A percentile compares a stretch with the other conserved stretches of the same genome.
These are phyloP conservation scores for Xylaria sp. DNA, from an alignment of 2,329 filamentous ascomycete genomes.

Conservation along the genomic window DNA sequence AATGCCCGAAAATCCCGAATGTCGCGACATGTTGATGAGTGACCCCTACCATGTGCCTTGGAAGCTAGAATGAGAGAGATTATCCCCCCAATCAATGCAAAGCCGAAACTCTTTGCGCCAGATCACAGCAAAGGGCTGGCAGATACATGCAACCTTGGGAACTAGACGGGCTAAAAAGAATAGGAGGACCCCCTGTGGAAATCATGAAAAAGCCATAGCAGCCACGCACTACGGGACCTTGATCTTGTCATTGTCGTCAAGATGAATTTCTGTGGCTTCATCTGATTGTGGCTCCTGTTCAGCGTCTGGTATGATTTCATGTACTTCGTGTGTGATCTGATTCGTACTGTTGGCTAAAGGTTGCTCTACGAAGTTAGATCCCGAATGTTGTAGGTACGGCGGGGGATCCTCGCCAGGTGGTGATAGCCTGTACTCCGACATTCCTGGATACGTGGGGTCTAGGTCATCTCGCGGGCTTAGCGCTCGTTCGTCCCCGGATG, in stretches of 20 bases:
- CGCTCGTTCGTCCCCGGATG: slow-evolving; percentile 51
- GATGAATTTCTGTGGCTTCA: slow-evolving; percentile 62
- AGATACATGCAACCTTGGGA: background rate
- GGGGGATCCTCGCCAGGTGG: slow-evolving; percentile 38
- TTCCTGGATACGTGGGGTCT: slow-evolving; percentile 45
- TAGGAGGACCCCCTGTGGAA: background rate
- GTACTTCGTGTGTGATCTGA: slow-evolving; percentile 49
- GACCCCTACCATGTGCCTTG: background rate
- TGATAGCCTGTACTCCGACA: slow-evolving; percentile 47
- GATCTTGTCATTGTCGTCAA: slow-evolving; percentile 56
- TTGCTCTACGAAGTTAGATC: slow-evolving; percentile 36
- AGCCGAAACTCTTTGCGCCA: background rate
- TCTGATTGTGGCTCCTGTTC: slow-evolving; percentile 55
- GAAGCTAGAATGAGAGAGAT: background rate
- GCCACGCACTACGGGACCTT: slow-evolving; percentile 38
- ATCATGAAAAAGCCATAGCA: background rate
- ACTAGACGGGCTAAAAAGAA: background rate
- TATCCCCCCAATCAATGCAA: background rate
- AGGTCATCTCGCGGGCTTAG: slow-evolving; percentile 46
- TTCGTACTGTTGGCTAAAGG: slow-evolving; percentile 32
- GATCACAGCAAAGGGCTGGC: background rate
- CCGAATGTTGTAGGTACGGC: slow-evolving; percentile 39
- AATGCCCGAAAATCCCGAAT: background rate
- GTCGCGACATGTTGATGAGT: background rate
- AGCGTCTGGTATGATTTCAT: slow-evolving; percentile 54